phyloP scores from a whole-genome alignment of 257 asterid species.

The Mitragyna speciosa region DNA sequence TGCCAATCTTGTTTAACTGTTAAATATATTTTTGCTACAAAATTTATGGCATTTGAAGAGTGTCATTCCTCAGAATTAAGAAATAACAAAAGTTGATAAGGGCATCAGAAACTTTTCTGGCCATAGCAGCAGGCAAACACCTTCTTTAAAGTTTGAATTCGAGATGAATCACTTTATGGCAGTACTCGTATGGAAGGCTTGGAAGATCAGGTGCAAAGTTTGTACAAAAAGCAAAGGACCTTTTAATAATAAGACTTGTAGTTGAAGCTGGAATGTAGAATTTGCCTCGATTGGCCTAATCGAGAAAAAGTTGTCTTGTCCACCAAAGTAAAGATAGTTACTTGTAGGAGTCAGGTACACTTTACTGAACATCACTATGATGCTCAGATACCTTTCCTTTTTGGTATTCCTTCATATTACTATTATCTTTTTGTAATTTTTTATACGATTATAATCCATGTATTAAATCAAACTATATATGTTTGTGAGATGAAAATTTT shows the following conservation, averaged over 20 bases:
- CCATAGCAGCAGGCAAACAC: not conserved
- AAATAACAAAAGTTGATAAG: not conserved
- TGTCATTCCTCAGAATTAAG: not conserved
- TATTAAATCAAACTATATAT: not conserved
- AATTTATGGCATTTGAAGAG: too few relatives aligned
- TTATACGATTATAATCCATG: not conserved
- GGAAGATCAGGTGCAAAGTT: slow-evolving; percentile 29
- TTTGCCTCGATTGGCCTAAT: slow-evolving; percentile 30
- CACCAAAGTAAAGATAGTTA: slow-evolving; percentile 25
- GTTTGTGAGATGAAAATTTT: too few relatives aligned
- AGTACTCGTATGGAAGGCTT: not conserved
- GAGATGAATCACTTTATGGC: slow-evolving; percentile 10
- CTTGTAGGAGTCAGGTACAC: slow-evolving; percentile 9
- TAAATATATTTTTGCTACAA: not conserved
- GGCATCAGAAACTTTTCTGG: slow-evolving; percentile 5
- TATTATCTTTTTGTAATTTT: too few relatives aligned
- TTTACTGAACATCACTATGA: slow-evolving; percentile 21
- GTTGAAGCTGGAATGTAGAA: slow-evolving; percentile 33
- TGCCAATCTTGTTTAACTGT: not conserved
- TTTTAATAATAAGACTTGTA: slow-evolving; percentile 31
- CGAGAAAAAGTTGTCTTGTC: slow-evolving; percentile 28
- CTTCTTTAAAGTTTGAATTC: not conserved
- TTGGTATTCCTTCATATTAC: slow-evolving; percentile 1
- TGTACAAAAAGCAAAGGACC: slow-evolving; percentile 17
- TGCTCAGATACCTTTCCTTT: slow-evolving; percentile 30